These are phyloP conservation scores for Myxozyma sirexii DNA, from an alignment of 805 yeast genomes.

Conservation along the genomic window DNA sequence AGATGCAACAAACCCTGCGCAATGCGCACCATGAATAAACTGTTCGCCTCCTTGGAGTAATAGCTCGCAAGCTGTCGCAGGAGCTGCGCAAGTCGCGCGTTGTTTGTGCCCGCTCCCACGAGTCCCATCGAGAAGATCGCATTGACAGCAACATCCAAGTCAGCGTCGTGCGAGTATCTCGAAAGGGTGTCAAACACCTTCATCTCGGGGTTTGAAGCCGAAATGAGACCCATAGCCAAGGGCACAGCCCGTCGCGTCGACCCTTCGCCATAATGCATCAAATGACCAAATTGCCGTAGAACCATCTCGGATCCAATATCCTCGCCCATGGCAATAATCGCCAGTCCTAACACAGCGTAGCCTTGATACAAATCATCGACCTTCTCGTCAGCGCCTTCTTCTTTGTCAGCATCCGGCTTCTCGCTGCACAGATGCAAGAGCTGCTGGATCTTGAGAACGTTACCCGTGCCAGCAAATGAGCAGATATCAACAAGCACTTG, in stretches of 20 bases:
- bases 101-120: constrained; percentile 98
- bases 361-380: constrained; percentile 71
- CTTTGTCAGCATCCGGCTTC: constrained; percentile 44
- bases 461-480: constrained; percentile 97
- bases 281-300: constrained; percentile 92
- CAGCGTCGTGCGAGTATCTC: constrained; percentile 94
- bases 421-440: constrained; percentile 76
- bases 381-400: constrained; percentile 39
- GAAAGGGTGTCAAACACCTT: constrained; percentile 95
- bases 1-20: constrained; percentile 94
- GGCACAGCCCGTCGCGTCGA: constrained; percentile 93
- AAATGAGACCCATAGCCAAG: constrained; percentile 93
- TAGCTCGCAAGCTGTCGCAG: constrained; percentile 93
- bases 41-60: constrained; percentile 86
- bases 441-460: constrained; percentile 90
- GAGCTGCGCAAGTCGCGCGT: constrained; percentile 95
- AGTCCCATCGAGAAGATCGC: constrained; percentile 97
- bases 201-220: constrained; percentile 93
- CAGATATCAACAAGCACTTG: constrained; percentile 89
- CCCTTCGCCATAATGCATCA: constrained; percentile 96
- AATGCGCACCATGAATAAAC: constrained; percentile 87
- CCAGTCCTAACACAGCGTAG: constrained; percentile 92
- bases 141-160: constrained; percentile 89
- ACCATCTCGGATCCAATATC: constrained; percentile 98
- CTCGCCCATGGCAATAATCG: constrained; percentile 95